Percentiles rank a stretch among this genome's conserved stretches.
These are phyloP conservation scores for Corniculantispora saksenae DNA, from an alignment of 2,329 filamentous ascomycete genomes.

Conservation along the genomic window DNA sequence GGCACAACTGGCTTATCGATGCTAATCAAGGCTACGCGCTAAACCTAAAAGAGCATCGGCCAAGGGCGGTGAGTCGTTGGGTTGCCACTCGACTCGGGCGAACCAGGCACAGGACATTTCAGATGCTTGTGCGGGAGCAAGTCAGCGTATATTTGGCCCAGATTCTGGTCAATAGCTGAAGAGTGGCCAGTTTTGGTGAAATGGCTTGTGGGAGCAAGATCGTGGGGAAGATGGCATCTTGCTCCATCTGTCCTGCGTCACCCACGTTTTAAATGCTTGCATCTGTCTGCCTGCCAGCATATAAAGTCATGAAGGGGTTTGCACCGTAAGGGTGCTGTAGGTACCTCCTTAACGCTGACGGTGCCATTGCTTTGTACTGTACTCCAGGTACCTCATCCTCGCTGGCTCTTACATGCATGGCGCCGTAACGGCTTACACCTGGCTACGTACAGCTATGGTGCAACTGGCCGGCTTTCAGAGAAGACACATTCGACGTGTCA, in stretches of 20 bases:
- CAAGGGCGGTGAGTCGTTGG: slow-evolving; percentile 18
- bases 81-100: slow-evolving; percentile 16
- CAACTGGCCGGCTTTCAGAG: no score
- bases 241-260: slow-evolving; percentile 5
- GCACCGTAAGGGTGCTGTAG: no score
- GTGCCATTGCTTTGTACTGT: no score
- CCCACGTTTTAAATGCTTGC: slow-evolving; percentile 3
- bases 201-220: slow-evolving; percentile 3
- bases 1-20: slow-evolving; percentile 18
- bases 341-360: no score
- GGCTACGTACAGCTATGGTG: no score
- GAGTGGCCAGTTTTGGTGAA: neutral
- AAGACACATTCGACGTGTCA: no score
- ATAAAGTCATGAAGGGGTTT: no score
- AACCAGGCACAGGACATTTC: slow-evolving; percentile 20
- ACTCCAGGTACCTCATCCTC: no score
- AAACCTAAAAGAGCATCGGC: slow-evolving; percentile 7
- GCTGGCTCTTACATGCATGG: no score
- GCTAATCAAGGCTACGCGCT: neutral
- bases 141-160: slow-evolving; percentile 3
- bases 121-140: slow-evolving; percentile 12
- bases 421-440: no score
- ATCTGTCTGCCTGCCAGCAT: neutral
- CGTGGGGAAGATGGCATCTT: slow-evolving; percentile 17
- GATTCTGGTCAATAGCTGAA: neutral